Base-by-base conservation (phyloP, 257 asterid species). In the Prunella vulgaris region DNA sequence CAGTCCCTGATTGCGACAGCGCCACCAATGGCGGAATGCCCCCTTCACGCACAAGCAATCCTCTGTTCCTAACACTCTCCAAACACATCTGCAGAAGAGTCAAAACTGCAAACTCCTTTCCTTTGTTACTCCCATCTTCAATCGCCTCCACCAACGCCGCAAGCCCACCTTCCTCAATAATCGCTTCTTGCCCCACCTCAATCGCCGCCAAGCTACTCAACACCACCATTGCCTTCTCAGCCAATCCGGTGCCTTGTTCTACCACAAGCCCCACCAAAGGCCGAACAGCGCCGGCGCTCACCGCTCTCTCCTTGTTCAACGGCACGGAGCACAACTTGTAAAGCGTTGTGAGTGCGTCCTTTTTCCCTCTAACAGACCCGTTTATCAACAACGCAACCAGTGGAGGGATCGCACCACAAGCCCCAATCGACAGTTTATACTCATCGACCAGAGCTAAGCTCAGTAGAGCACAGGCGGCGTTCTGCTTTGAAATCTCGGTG, bases 221-320 rank as follows among this genome's bases (percentile, higher is more conserved):
- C 28, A 93, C 99, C 74, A 88, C 99, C 97, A 93, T 87, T 1
- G 99, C 94, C 86, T 93, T 93, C 90, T 93, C 99, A 1, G 95
- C 88, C 77, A 93, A 74, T 14, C 99, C 97, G 4, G 84, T 77
- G 15, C 89, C 91, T 53, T 88, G 84, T 74, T 87, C 95, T 15
- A 76, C 82, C 68, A 90, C 94, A 38, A 93, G 74, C 17, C 49
- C 91, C 79, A 88, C 94, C 79, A 93, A 74, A 22, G 94, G 94
- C 79, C 79, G 79, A 22, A 93, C 96, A 0, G 81, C 92, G 14
- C 99, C 99, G 1, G 99, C 97, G 18, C 64, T 82, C 65, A 90
- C 94, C 0, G 96, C 95, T 66, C 97, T 81, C 88, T 93, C 97
- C 80, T 93, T 93, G 60, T 93, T 93, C 86, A 90, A 27, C 53